A percentile compares a stretch with the other conserved stretches of the same genome.
These are phyloP conservation scores for Phaeophleospora eucalypticola DNA, from an alignment of 2,329 filamentous ascomycete genomes.

Conservation along the genomic window DNA sequence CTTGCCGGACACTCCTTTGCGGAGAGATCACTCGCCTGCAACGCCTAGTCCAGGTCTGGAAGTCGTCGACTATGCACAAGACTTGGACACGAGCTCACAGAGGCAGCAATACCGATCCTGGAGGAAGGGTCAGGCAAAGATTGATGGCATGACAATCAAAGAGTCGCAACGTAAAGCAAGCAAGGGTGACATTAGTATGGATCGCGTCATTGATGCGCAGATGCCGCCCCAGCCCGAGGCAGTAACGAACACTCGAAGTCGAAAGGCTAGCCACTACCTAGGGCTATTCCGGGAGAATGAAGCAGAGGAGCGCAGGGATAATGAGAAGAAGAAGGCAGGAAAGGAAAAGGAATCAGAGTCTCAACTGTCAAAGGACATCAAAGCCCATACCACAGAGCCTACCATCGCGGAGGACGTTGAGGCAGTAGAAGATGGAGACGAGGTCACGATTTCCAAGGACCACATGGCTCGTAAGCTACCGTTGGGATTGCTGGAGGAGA, in stretches of 20 bases:
- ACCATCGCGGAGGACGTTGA: constrained; percentile 30
- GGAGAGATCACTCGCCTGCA: constrained; percentile 12
- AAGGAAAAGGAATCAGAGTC: constrained; percentile 15
- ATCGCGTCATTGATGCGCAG: constrained; percentile 62
- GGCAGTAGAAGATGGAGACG: constrained; percentile 28
- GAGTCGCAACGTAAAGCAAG: constrained; percentile 33
- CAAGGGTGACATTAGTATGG: constrained; percentile 41
- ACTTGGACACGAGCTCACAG: constrained; percentile 36
- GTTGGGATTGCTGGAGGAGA: constrained; percentile 52
- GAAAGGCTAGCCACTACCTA: constrained; percentile 63
- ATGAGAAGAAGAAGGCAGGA: constrained; percentile 43
- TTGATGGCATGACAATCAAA: constrained; percentile 36
- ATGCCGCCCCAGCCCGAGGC: constrained; percentile 53
- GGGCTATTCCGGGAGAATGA: constrained; percentile 63
- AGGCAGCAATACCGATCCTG: constrained; percentile 46
- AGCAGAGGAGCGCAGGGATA: constrained; percentile 50
- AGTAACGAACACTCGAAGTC: constrained; percentile 53
- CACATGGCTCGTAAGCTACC: constrained; percentile 40
- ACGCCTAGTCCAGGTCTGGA: constrained; percentile 17
- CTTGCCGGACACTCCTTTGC: constrained; percentile 15
- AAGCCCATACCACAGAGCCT: constrained; percentile 25
- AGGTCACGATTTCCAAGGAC: constrained; percentile 25
- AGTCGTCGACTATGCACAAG: constrained; percentile 11
- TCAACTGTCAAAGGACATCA: constrained; percentile 14
- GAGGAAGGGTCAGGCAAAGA: constrained; percentile 45